These are phyloP conservation scores for Curvularia verruculosa DNA, from an alignment of 2,329 filamentous ascomycete species.

Conservation along the genomic window DNA sequence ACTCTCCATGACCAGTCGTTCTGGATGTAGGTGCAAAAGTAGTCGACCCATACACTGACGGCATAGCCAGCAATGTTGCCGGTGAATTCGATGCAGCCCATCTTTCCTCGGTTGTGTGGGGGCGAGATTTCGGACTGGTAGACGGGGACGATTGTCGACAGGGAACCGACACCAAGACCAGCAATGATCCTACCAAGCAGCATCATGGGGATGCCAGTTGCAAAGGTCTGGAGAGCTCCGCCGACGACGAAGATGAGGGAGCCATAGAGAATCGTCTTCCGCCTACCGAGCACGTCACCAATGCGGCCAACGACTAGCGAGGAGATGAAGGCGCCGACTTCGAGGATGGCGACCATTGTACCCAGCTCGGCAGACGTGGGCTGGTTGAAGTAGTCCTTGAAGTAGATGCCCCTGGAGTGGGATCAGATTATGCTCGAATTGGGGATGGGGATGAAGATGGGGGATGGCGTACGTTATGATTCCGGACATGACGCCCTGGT, in stretches of 20 bases:
- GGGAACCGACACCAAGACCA: constrained; percentile 58
- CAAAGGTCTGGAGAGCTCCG: constrained; percentile 81
- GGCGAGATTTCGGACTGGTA: constrained; percentile 71
- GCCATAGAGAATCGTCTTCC: constrained; percentile 90
- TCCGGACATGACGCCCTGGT: constrained; percentile 86
- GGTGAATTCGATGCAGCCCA: constrained; percentile 97
- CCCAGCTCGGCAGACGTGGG: constrained; percentile 86
- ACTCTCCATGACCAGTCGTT: constrained; percentile 88
- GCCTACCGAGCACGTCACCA: constrained; percentile 88
- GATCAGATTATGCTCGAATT: constrained; percentile 38
- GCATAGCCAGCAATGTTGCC: constrained; percentile 97
- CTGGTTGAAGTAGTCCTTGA: constrained; percentile 90
- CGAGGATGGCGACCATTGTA: constrained; percentile 97
- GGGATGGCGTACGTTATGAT: constrained; percentile 67
- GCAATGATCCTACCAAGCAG: constrained; percentile 58
- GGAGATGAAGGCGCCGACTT: constrained; percentile 89
- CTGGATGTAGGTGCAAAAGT: constrained; percentile 90
- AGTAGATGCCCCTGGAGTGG: constrained; percentile 73
- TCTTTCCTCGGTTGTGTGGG: constrained; percentile 91
- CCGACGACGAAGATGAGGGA: constrained; percentile 86
- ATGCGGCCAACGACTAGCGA: constrained; percentile 85
- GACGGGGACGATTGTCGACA: constrained; percentile 60
- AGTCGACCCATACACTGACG: constrained; percentile 98
- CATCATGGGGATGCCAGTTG: constrained; percentile 90
- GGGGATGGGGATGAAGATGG: constrained; percentile 24